These are phyloP conservation scores for Atkinsonella texensis DNA, from an alignment of 2,329 filamentous ascomycete genomes.

Conservation along the genomic window DNA sequence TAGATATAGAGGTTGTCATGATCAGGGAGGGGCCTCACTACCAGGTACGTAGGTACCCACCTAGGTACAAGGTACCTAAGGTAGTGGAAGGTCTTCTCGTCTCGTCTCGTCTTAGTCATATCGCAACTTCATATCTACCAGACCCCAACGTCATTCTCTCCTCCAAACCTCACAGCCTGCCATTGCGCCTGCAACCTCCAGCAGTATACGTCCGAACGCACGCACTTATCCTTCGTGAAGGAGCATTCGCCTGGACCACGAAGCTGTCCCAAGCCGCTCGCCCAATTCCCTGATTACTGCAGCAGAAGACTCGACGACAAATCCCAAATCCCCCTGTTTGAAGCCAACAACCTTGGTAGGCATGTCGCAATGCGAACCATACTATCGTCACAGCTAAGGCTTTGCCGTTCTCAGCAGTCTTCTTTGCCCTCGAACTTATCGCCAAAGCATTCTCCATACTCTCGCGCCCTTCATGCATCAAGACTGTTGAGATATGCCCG, in stretches of 20 bases:
- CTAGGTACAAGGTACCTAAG: no score
- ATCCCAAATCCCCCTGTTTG: neutral
- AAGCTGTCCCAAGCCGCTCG: neutral
- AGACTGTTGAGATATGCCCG: neutral
- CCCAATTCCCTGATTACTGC: neutral
- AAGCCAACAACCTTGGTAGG: neutral
- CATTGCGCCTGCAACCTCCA: no score
- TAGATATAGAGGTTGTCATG: no score
- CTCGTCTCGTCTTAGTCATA: no score
- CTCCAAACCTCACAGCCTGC: no score
- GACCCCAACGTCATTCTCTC: no score
- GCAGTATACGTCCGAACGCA: no score
- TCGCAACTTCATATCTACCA: no score
- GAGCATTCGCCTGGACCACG: neutral
- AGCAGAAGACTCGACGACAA: neutral
- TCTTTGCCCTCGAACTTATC: neutral
- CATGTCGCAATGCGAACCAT: slow-evolving; percentile 7
- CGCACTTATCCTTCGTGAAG: neutral
- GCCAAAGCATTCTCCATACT: neutral
- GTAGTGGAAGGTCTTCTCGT: no score
- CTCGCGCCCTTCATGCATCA: neutral
- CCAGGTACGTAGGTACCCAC: no score
- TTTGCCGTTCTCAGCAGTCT: neutral
- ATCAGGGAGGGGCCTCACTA: no score
- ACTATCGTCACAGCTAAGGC: slow-evolving; percentile 1